A percentile compares a stretch with the other conserved stretches of the same genome.
phyloP scores from a whole-genome alignment of 345 rosid species.

The Theobroma cacao region DNA sequence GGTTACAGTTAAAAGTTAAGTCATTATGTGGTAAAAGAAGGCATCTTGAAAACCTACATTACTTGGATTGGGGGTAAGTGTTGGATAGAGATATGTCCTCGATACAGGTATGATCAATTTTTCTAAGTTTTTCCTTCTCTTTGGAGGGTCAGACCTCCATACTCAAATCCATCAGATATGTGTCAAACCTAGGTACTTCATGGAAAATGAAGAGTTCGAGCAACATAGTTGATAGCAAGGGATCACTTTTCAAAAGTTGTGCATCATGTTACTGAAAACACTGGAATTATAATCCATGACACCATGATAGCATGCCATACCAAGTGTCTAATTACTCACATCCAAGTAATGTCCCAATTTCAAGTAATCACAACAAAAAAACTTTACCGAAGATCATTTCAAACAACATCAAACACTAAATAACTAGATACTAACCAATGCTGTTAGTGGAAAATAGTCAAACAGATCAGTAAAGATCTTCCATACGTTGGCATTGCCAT shows the following conservation, averaged over 20 bases:
- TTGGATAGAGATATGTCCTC: background rate
- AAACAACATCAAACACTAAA: background rate
- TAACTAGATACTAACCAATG: slow-evolving; percentile 67
- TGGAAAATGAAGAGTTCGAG: background rate
- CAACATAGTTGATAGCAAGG: background rate
- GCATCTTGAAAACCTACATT: background rate
- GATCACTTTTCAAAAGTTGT: background rate
- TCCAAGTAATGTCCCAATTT: background rate
- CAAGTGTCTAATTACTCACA: background rate
- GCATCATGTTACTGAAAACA: background rate
- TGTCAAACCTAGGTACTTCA: background rate
- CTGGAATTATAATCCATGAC: background rate
- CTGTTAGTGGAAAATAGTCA: slow-evolving; percentile 93
- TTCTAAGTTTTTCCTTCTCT: background rate
- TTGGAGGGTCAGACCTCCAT: background rate
- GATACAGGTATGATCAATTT: background rate
- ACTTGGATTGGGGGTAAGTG: background rate
- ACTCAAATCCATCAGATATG: background rate
- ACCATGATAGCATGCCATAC: background rate
- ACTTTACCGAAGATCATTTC: background rate
- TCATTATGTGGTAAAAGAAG: background rate
- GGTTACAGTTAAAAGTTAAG: background rate
- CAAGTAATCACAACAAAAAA: background rate
- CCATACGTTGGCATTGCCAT: slow-evolving; percentile 96
- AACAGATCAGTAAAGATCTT: slow-evolving; percentile 89